Base-by-base conservation (phyloP, 163 green algal species). In the Chlorella variabilis region DNA sequence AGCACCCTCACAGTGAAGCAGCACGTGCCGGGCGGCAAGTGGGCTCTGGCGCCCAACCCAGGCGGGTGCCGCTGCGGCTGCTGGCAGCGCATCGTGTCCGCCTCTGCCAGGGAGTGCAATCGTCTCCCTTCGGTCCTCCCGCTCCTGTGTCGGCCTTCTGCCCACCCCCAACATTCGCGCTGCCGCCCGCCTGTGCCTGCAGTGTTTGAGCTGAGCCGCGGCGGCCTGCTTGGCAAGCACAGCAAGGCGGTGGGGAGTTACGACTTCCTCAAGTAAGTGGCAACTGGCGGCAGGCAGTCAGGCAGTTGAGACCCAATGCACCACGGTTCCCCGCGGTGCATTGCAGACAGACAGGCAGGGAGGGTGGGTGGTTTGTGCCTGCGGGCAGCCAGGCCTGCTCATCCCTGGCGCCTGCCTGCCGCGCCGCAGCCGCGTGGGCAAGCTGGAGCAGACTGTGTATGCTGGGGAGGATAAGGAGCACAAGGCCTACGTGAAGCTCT, bases 261-360 rank as follows among this genome's bases (percentile, higher is more conserved):
- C 54, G 73, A 80, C 56, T 80, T 15, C 56, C 29, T 80, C 27
- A 63, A 80, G 73, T 80, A 56, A 80, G 73, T 69, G 61, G n/a
- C 31, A 25, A 34, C 34, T 49, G 34, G 33, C 20, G 6, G 34
- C 36, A 8, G 18, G 18, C 4, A 33, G 18, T 2, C 1, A 49
- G 21, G 63, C 20, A 6, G 36, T 9, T 11, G 45, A 54, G 45
- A 15, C 11, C 45, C 11, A 54, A 11, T 23, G 45, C 45, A 54
- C 11, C 11, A 15, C 45, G 45, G 45, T n/a, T n/a, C n/a, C n/a
- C n/a, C n/a, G n/a, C n/a, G n/a, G n/a, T n/a, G n/a, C n/a, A n/a
- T n/a, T n/a, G n/a, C n/a, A n/a, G n/a, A n/a, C n/a, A n/a, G n/a
- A n/a, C n/a, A n/a, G n/a, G n/a, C n/a, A n/a, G n/a, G n/a, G n/a